Evolutionary conservation across 805 yeast genomes (phyloP).

Genomic region (Wickerhamomyces pijperi): DNA sequence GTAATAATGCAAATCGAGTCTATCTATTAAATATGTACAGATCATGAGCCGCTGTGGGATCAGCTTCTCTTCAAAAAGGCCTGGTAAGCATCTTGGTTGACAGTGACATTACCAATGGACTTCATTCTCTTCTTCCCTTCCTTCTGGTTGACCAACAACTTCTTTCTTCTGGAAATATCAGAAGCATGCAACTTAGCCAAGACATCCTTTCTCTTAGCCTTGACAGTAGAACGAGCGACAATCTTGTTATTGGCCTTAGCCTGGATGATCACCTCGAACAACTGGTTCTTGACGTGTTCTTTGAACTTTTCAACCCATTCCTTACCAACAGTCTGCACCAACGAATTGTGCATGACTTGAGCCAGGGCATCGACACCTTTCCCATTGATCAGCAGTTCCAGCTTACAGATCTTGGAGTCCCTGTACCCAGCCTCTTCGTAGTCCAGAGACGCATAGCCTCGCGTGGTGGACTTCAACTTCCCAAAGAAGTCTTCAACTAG

Average conservation of each 20-base stretch:
- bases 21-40: no score
- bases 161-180: slow-evolving; percentile 83
- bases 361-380: slow-evolving; percentile 85
- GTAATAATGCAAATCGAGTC: no score
- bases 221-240: slow-evolving; percentile 85
- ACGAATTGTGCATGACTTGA: slow-evolving; percentile 76
- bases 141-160: slow-evolving; percentile 77
- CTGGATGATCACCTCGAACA: slow-evolving; percentile 88
- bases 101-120: slow-evolving; percentile 64
- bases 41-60: background rate
- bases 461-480: slow-evolving; percentile 75
- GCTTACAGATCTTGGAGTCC: slow-evolving; percentile 69
- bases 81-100: slow-evolving; percentile 81
- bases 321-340: slow-evolving; percentile 60
- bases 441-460: slow-evolving; percentile 90
- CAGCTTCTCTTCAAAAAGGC: slow-evolving; percentile 46
- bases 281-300: slow-evolving; percentile 67
- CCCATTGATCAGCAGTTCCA: slow-evolving; percentile 86
- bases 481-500: slow-evolving; percentile 95
- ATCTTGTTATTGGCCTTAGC: slow-evolving; percentile 74
- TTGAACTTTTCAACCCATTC: slow-evolving; percentile 80
- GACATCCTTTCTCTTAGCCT: slow-evolving; percentile 92
- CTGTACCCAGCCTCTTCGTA: slow-evolving; percentile 89
- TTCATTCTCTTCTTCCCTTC: slow-evolving; percentile 87
- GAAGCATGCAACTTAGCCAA: slow-evolving; percentile 88